Conservation (phyloP, 108 stramenopile genomes). For the Stephanodiscus triporus region DNA sequence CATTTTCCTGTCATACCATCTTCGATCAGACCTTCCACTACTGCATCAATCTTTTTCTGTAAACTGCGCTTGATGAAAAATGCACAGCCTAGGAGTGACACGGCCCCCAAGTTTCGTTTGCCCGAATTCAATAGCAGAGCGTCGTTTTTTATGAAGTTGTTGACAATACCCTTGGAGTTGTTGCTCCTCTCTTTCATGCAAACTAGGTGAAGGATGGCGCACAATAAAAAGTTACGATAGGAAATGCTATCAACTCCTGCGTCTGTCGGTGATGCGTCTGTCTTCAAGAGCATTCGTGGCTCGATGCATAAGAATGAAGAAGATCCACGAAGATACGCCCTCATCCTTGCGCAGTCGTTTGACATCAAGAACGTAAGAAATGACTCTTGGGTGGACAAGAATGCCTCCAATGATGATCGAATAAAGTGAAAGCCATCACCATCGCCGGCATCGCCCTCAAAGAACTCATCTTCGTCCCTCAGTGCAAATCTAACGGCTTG, state of each 20-base stretch:
- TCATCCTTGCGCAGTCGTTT: conserved; percentile 81
- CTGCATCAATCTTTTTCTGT: conserved; percentile 41
- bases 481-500: conserved; percentile 33
- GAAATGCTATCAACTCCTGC: conserved; percentile 1
- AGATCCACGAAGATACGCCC: conserved; percentile 74
- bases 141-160: conserved; percentile 58
- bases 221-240: conserved; percentile 60
- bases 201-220: conserved; percentile 65
- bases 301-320: conserved; percentile 56
- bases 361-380: conserved; percentile 77
- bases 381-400: conserved; percentile 54
- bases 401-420: conserved; percentile 57
- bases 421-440: conserved; percentile 67
- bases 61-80: conserved; percentile 70
- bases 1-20: conserved; percentile 35
- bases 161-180: conserved; percentile 9
- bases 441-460: conserved; percentile 38
- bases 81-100: conserved; percentile 64
- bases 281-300: conserved; percentile 46
- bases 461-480: conserved; percentile 47
- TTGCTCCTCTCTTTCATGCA: conserved; percentile 61
- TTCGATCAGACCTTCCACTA: conserved; percentile 41
- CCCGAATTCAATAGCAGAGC: conserved; percentile 50
- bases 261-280: not conserved
- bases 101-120: conserved; percentile 56